Percentiles rank a stretch among this genome's conserved stretches.
Evolutionary conservation across 83 land plant species (phyloP).

Genomic region (Thuja plicata): DNA sequence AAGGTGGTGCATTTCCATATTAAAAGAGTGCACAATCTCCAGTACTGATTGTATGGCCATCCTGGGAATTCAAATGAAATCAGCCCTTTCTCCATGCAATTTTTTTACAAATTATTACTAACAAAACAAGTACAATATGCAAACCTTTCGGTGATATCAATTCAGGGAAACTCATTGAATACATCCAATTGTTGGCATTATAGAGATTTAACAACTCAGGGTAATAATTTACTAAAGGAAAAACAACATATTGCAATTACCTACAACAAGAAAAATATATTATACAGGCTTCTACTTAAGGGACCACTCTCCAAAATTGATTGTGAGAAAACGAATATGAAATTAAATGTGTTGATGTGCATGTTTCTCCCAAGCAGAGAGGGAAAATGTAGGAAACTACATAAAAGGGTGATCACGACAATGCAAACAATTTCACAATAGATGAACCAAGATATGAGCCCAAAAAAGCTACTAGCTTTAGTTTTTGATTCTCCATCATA

Average conservation of each 20-base stretch:
- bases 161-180: background rate
- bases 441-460: background rate
- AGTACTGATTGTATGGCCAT: conserved; percentile 80
- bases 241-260: no score
- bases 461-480: background rate
- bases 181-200: background rate
- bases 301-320: background rate
- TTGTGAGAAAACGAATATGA: background rate
- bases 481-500: background rate
- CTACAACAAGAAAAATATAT: background rate
- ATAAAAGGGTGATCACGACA: background rate
- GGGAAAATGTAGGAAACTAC: background rate
- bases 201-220: background rate
- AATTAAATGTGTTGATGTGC: no score
- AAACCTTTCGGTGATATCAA: background rate
- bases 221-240: background rate
- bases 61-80: conserved; percentile 42
- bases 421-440: background rate
- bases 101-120: background rate
- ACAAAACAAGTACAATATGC: background rate
- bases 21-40: conserved; percentile 98
- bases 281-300: background rate
- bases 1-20: conserved; percentile 86
- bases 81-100: background rate
- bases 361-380: no score